Base-by-base conservation (phyloP, 441 rosid species). In the Aleurites moluccanus region DNA sequence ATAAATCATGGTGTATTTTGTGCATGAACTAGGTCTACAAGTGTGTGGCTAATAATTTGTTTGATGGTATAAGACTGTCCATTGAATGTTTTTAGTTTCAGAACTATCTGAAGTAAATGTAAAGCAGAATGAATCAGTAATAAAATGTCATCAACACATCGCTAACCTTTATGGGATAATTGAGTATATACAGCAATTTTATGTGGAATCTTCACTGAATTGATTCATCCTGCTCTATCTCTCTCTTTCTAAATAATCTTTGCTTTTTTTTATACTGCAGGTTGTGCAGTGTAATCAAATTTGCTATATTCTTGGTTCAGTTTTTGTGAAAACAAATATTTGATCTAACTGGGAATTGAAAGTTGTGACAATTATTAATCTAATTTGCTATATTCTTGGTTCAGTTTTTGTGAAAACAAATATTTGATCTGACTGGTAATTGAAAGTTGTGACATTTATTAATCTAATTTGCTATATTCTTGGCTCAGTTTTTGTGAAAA, bases 371-470 rank as follows among this genome's bases (percentile, higher is more conserved):
- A 15, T 55, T 71, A 13, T 60, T 53, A 67, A 52, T 62, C 28
- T 50, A 40, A 50, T 62, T 65, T 64, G 21, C 18, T 2, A 53
- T 56, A 38, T 27, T 75, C 55, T 61, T 73, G 53, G 25, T 33
- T 64, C 66, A 45, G 27, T 44, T 73, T 57, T 64, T 6, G 49
- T 28, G 44, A 69, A 21, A 21, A 45, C 44, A 71, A 64, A 42
- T 60, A 38, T 77, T 71, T 62, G 50, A 70, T 75, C 45, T 56
- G 10, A 21, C 52, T 14, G 55, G 71, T 57, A 75, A 27, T 28
- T 80, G 73, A 79, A 56, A 40, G 9, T 49, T 79, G 38, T 50
- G 59, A 10, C 25, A 75, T 77, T 75, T n/a, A n/a, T n/a, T n/a
- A n/a, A n/a, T n/a, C n/a, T n/a, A n/a, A n/a, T n/a, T n/a, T n/a